Percentiles rank a stretch among this genome's conserved stretches.
Conservation (phyloP, 345 rosid genomes). For the Linum trigynum region DNA sequence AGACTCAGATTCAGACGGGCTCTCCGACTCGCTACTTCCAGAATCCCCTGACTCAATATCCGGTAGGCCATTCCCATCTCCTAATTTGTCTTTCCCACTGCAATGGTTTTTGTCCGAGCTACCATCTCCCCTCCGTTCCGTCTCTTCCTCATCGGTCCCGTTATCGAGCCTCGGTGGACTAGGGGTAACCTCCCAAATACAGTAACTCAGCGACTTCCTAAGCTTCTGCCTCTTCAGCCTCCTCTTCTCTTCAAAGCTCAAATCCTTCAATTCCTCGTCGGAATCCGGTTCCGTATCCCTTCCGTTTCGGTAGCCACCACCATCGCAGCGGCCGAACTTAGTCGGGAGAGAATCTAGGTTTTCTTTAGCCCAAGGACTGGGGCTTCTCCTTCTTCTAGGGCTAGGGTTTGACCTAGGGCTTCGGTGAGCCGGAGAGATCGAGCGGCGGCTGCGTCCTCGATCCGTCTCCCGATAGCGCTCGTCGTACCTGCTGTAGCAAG, state of each 20-base stretch:
- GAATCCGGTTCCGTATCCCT: conserved; percentile 57
- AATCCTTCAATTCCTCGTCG: conserved; percentile 76
- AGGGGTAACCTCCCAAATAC: conserved; percentile 66
- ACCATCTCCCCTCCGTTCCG: conserved; percentile 13
- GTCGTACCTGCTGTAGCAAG: conserved; percentile 24
- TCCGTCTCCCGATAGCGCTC: conserved; percentile 15
- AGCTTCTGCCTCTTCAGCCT: conserved; percentile 80
- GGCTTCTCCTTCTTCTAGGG: conserved; percentile 16
- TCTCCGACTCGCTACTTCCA: conserved; percentile 21
- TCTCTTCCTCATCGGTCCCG: conserved; percentile 32
- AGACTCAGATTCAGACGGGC: conserved; percentile 28
- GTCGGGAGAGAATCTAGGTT: conserved; percentile 16
- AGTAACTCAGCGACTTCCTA: conserved; percentile 51
- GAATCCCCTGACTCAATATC: conserved; percentile 36
- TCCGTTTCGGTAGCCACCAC: conserved; percentile 14
- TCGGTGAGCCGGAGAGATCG: conserved; percentile 7
- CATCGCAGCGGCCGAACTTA: conserved; percentile 9
- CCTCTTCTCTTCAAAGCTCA: conserved; percentile 70
- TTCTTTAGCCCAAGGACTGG: background rate
- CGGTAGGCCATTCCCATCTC: conserved; percentile 12
- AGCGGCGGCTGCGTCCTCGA: conserved; percentile 10
- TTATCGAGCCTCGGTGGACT: conserved; percentile 61
- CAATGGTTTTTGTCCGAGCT: conserved; percentile 22
- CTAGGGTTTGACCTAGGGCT: conserved; percentile 9
- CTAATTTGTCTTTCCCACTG: conserved; percentile 18